A percentile compares a stretch with the other conserved stretches of the same genome.
phyloP scores from a whole-genome alignment of 2,329 filamentous ascomycete genomes.

The Trichoderma sp. region DNA sequence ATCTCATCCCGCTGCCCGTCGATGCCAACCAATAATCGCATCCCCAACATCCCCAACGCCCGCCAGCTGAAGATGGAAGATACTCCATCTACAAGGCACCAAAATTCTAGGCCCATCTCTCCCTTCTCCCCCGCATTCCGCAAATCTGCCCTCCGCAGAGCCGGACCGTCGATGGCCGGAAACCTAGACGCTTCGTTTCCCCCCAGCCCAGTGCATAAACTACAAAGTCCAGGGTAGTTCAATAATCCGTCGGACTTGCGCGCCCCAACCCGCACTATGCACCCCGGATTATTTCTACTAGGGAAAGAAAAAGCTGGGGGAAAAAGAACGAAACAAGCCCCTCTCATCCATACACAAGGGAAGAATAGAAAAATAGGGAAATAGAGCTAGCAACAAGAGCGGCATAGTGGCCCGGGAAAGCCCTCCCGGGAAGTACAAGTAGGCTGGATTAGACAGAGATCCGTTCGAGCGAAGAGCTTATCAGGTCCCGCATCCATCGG shows the following conservation, averaged over 20 bases:
- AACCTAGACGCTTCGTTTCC: slow-evolving; percentile 1
- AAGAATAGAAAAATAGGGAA: not conserved
- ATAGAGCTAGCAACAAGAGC: not conserved
- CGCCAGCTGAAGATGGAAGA: not conserved
- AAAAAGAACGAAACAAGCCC: not conserved
- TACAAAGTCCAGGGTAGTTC: not conserved
- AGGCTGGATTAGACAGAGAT: not conserved
- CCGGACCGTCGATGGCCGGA: not conserved
- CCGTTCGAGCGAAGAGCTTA: slow-evolving; percentile 16
- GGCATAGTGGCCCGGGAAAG: not conserved
- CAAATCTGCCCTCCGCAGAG: slow-evolving; percentile 1
- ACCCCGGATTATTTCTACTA: not conserved
- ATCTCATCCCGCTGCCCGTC: not conserved
- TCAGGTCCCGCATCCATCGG: slow-evolving; percentile 14
- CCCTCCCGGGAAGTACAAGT: not conserved
- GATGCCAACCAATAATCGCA: not conserved
- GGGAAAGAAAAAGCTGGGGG: not conserved
- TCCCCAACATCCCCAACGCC: not conserved
- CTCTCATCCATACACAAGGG: not conserved
- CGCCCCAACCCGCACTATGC: not conserved
- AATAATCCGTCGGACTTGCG: not conserved
- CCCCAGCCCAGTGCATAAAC: not conserved
- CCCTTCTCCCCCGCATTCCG: not conserved
- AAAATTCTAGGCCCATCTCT: not conserved
- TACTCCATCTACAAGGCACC: not conserved